Evolutionary conservation across 768 basidiomycete species (phyloP), one percentile per base, ranked within the genome.

Genomic region (Collybiopsis luxurians): DNA sequence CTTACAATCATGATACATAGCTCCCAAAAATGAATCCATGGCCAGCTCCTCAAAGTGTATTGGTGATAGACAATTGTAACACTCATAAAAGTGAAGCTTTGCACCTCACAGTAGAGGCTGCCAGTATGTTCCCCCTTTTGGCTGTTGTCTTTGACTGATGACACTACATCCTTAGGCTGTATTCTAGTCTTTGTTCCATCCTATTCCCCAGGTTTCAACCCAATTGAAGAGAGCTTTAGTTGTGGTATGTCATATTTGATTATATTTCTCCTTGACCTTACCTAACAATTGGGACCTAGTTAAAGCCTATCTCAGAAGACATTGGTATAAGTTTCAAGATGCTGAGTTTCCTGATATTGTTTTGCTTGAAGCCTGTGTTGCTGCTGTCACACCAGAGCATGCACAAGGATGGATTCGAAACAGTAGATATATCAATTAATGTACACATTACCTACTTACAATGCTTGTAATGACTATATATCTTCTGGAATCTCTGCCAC

Each of bases 131-230:
- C n/a, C n/a, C n/a, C n/a, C n/a, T n/a, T n/a, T n/a, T n/a, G n/a
- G n/a, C n/a, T n/a, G n/a, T n/a, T n/a, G n/a, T n/a, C n/a, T n/a
- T n/a, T n/a, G n/a, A n/a, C n/a, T n/a, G n/a, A n/a, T n/a, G n/a
- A n/a, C n/a, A n/a, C n/a, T n/a, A n/a, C n/a, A n/a, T n/a, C n/a
- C n/a, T 43, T 53, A 38, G 67, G 67, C 10, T 60, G 59, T 30
- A 39, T 68, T 4, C 44, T 73, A 0, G 3, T 67, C 2, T 73
- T 59, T 55, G 59, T 72, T 1, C 71, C 70, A 6, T 61, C 70
- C 1, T 74, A 73, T 57, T 75, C 73, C 1, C 73, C 67, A 2
- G 70, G 74, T 50, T 61, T 73, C 26, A 73, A 70, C 46, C 71
- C 70, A 2, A 73, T 74, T 55, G 69, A 73, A 56, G 71, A 73